Evolutionary conservation across 495 filamentous ascomycete species (phyloP), one percentile per base, ranked within the genome.

Genomic region (Aspergillus steynii): DNA sequence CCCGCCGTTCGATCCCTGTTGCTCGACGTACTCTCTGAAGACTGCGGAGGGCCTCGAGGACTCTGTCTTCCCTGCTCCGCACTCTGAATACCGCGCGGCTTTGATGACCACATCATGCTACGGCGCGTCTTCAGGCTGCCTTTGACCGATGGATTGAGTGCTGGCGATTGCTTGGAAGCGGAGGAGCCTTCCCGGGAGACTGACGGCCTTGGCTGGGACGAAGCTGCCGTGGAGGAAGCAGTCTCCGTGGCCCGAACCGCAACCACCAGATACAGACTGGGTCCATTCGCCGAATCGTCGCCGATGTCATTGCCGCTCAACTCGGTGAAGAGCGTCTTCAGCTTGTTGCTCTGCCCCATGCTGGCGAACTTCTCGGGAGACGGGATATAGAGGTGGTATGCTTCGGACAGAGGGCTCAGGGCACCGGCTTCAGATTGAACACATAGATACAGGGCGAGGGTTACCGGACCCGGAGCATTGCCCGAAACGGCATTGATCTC

Each of bases 281-380:
- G 80, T 3, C 86, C 85, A 51, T 80, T 81, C 28, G 86, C 80
- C 3, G 86, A 82, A 3, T 82, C 85, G 59, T 96, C 91, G 27
- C 92, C 92, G 63, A 96, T 88, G 72, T 99, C 96, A 52, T 84
- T 82, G 1, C 90, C 82, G 29, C 86, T 87, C 15, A 98, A 77
- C 61, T 97, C 91, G 15, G 90, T 88, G 69, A 98, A 97, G 10
- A 99, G 74, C 1, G 92, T 96, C 68, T 89, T 92, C 72, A 93
- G 81, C 68, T 85, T 88, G 57, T 82, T 80, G 61, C 82, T 82
- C 64, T 84, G 82, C 3, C 80, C 82, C 60, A 82, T 74, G 59
- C 67, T 74, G 29, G 84, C 77, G 65, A 89, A 84, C 31, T 83
- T 85, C 53, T 92, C 91, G 6, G 84, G 84, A 7, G 88, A 79